Evolutionary conservation across 2,329 filamentous ascomycete genomes (phyloP).

Genomic region (Thermothelomyces thermophilus): DNA sequence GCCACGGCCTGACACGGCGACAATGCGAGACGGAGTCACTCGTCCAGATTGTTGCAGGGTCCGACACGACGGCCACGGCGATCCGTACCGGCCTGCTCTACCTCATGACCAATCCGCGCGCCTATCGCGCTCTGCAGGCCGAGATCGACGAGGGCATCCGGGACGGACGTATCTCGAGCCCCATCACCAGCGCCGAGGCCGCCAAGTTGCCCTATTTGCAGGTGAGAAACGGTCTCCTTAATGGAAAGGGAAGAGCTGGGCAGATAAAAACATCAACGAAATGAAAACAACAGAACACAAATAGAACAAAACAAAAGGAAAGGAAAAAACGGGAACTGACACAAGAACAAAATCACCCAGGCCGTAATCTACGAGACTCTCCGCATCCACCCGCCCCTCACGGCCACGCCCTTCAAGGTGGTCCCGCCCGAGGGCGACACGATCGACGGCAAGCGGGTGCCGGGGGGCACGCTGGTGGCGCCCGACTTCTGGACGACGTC

Average conservation of each 20-base stretch:
- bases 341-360: background rate
- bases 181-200: slow-evolving; percentile 17
- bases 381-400: slow-evolving; percentile 22
- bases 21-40: slow-evolving; percentile 20
- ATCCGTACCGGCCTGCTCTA: slow-evolving; percentile 26
- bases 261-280: no score
- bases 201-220: slow-evolving; percentile 22
- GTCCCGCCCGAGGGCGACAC: slow-evolving; percentile 27
- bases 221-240: no score
- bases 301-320: background rate
- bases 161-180: slow-evolving; percentile 10
- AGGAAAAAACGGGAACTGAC: no score
- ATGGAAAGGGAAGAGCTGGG: no score
- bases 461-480: slow-evolving; percentile 26
- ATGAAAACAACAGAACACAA: no score
- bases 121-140: slow-evolving; percentile 22
- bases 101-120: slow-evolving; percentile 23
- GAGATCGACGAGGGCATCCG: slow-evolving; percentile 20
- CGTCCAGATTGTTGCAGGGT: slow-evolving; percentile 25
- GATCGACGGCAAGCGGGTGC: slow-evolving; percentile 28
- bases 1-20: slow-evolving; percentile 16
- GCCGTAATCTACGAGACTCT: slow-evolving; percentile 25
- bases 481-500: slow-evolving; percentile 19
- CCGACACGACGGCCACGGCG: slow-evolving; percentile 28
- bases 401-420: slow-evolving; percentile 23